Percentiles rank a stretch among this genome's conserved stretches.
Conservation (phyloP, 768 basidiomycete genomes). For the Zangia roseola region DNA sequence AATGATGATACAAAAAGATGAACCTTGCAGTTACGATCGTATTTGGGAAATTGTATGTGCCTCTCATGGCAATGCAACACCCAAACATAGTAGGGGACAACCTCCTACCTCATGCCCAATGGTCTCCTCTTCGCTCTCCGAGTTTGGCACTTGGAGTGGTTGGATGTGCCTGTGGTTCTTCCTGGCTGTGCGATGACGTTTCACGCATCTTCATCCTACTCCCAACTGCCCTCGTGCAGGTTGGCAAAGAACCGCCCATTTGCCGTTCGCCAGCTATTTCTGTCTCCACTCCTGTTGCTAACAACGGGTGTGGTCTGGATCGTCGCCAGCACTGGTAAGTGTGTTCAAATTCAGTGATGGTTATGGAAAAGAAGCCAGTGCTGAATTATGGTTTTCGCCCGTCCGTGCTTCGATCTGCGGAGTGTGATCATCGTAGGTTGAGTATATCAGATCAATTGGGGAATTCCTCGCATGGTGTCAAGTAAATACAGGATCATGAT, state of each 20-base stretch:
- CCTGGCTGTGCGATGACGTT: conserved; percentile 1
- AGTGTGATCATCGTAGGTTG: conserved; percentile 4
- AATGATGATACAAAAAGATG: conserved; percentile 10
- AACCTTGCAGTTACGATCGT: conserved; percentile 13
- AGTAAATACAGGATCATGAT: conserved; percentile 7
- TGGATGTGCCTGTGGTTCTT: not conserved
- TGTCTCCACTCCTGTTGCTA: too few relatives aligned
- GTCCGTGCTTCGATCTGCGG: conserved; percentile 26
- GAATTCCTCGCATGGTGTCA: conserved; percentile 1
- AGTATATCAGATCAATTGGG: conserved; percentile 7
- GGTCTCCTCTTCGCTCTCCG: conserved; percentile 5
- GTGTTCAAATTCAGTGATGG: conserved; percentile 24
- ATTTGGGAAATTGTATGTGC: conserved; percentile 7
- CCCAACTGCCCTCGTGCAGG: not conserved
- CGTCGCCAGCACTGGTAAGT: conserved; percentile 1
- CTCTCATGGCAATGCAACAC: conserved; percentile 4
- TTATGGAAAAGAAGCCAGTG: conserved; percentile 21
- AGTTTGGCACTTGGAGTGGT: not conserved
- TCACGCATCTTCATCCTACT: not conserved
- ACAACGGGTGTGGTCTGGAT: not conserved
- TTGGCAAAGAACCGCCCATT: not conserved
- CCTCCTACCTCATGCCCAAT: conserved; percentile 10
- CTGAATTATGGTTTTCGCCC: conserved; percentile 3
- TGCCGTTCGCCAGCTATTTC: too few relatives aligned
- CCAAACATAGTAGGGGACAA: not conserved